Evolutionary conservation across 1,284 basidiomycete genomes (phyloP).

Genomic region (Wallemia hederae): DNA sequence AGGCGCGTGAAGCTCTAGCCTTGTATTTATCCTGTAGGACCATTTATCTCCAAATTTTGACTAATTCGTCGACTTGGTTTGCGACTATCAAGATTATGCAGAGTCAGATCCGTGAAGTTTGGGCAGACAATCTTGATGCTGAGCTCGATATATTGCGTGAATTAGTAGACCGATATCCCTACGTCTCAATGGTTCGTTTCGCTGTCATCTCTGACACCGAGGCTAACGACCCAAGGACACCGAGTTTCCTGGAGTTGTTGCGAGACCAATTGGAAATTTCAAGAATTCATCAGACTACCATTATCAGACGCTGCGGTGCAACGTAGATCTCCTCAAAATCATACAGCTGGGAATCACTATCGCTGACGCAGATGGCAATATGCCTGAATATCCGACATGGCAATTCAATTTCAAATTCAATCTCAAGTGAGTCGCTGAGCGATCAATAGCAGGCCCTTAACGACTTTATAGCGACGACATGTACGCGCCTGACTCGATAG

Average conservation of each 20-base stretch:
- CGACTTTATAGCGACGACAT: constrained; percentile 47
- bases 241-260: constrained; percentile 95
- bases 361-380: constrained; percentile 71
- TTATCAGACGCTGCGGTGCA: constrained; percentile 96
- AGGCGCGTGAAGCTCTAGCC: not conserved
- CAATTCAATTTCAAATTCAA: constrained; percentile 98
- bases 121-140: constrained; percentile 68
- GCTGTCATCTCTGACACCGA: constrained; percentile 7
- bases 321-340: constrained; percentile 90
- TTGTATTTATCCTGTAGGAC: constrained; percentile 1
- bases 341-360: constrained; percentile 91
- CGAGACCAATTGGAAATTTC: constrained; percentile 82
- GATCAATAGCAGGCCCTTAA: not conserved
- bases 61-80: not conserved
- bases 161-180: constrained; percentile 67
- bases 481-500: constrained; percentile 90
- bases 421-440: constrained; percentile 32
- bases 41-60: not conserved
- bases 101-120: constrained; percentile 56
- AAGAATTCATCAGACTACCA: constrained; percentile 94
- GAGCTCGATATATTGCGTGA: constrained; percentile 72
- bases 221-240: constrained; percentile 38
- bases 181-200: constrained; percentile 61
- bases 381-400: constrained; percentile 78
- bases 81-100: not conserved